Evolutionary conservation across 2,329 filamentous ascomycete genomes (phyloP).

Genomic region (Daldinia sp.): DNA sequence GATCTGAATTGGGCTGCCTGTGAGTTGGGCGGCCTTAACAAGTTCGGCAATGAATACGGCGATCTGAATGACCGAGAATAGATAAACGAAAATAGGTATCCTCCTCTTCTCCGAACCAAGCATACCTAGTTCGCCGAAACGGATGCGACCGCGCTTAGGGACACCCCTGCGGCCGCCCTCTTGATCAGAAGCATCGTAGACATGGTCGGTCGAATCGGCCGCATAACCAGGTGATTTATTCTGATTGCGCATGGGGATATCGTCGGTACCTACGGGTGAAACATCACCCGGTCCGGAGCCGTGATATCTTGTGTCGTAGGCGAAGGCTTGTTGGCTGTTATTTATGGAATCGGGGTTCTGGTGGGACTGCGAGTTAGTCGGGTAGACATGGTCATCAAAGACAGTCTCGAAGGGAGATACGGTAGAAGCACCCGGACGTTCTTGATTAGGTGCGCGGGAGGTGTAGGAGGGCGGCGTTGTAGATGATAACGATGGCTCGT

Average conservation of each 20-base stretch:
- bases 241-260: slow-evolving; percentile 66
- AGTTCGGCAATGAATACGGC: slow-evolving; percentile 90
- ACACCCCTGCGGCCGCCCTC: slow-evolving; percentile 45
- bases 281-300: slow-evolving; percentile 53
- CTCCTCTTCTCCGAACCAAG: slow-evolving; percentile 62
- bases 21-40: slow-evolving; percentile 79
- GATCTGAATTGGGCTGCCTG: slow-evolving; percentile 79
- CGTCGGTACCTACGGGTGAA: slow-evolving; percentile 56
- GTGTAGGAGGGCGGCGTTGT: slow-evolving; percentile 56
- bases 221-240: slow-evolving; percentile 38
- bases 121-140: slow-evolving; percentile 68
- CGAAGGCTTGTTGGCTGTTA: slow-evolving; percentile 52
- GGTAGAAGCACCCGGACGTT: slow-evolving; percentile 44
- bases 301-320: slow-evolving; percentile 67
- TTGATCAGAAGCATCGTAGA: slow-evolving; percentile 63
- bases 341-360: slow-evolving; percentile 44
- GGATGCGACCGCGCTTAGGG: slow-evolving; percentile 55
- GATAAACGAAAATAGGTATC: slow-evolving; percentile 83
- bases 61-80: slow-evolving; percentile 78
- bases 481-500: slow-evolving; percentile 53
- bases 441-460: slow-evolving; percentile 46
- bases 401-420: slow-evolving; percentile 70
- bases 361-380: slow-evolving; percentile 56
- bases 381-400: slow-evolving; percentile 74
- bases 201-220: slow-evolving; percentile 61